These are phyloP conservation scores for Scleroderma bovista DNA, from an alignment of 768 basidiomycete species.

Conservation along the genomic window DNA sequence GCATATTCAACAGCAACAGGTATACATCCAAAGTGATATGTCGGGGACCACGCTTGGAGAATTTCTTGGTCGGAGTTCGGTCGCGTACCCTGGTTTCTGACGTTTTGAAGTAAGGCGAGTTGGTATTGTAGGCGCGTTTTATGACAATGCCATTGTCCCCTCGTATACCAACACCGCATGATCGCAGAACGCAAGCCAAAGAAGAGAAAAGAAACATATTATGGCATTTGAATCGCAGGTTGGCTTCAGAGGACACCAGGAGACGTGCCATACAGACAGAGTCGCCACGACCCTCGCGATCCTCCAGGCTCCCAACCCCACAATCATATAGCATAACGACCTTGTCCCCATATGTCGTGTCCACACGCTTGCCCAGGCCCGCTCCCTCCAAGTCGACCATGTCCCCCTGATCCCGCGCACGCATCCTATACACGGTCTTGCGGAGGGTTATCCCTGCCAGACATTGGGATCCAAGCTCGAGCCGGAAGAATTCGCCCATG, in stretches of 20 bases:
- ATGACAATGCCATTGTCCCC: background rate
- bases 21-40: background rate
- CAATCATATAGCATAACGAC: conserved; percentile 73
- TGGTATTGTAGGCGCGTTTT: background rate
- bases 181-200: background rate
- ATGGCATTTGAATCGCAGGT: no score
- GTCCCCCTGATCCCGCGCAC: conserved; percentile 44
- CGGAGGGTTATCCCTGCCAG: conserved; percentile 70
- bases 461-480: conserved; percentile 72
- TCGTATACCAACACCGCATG: background rate
- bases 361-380: conserved; percentile 12
- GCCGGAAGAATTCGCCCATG: conserved; percentile 73
- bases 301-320: conserved; percentile 71
- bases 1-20: conserved; percentile 10
- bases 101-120: background rate
- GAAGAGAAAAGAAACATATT: no score
- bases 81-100: no score
- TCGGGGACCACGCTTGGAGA: background rate
- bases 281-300: conserved; percentile 51
- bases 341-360: conserved; percentile 64
- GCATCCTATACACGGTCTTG: conserved; percentile 53
- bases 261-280: no score
- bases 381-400: conserved; percentile 39
- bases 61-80: no score
- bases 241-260: no score